phyloP scores from a whole-genome alignment of 768 basidiomycete genomes.

The Kwoniella mangroviensis region DNA sequence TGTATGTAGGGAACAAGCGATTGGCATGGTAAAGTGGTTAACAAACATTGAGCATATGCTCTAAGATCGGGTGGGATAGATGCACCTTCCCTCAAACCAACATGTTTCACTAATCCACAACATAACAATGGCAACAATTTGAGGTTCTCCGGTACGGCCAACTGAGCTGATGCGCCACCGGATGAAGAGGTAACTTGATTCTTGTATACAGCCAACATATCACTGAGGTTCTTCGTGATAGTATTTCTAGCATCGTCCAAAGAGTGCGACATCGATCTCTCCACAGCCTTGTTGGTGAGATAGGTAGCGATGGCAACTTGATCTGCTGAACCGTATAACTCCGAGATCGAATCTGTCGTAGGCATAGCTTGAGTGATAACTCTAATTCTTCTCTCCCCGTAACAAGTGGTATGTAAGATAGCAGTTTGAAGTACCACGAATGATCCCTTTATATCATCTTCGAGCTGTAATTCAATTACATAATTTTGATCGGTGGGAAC shows the following conservation, averaged over 20 bases:
- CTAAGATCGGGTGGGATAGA: constrained; percentile 96
- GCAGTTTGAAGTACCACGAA: constrained; percentile 95
- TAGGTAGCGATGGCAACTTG: constrained; percentile 83
- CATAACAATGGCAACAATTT: constrained; percentile 90
- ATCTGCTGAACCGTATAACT: constrained; percentile 87
- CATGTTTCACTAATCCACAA: constrained; percentile 92
- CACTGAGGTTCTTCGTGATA: constrained; percentile 79
- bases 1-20: constrained; percentile 90
- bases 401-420: constrained; percentile 90
- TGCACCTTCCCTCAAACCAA: constrained; percentile 91
- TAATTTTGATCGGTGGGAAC: constrained; percentile 97
- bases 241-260: constrained; percentile 87
- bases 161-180: constrained; percentile 83
- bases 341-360: constrained; percentile 83
- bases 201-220: constrained; percentile 87
- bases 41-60: constrained; percentile 88
- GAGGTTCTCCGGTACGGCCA: constrained; percentile 90
- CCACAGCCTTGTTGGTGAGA: constrained; percentile 90
- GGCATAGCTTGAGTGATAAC: constrained; percentile 87
- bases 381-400: constrained; percentile 80
- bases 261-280: constrained; percentile 80
- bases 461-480: constrained; percentile 92
- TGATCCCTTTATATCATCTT: constrained; percentile 86
- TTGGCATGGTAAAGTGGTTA: constrained; percentile 90
- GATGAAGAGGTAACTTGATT: constrained; percentile 91